Conservation (phyloP, 257 asterid species). For the Plantago ovata region DNA sequence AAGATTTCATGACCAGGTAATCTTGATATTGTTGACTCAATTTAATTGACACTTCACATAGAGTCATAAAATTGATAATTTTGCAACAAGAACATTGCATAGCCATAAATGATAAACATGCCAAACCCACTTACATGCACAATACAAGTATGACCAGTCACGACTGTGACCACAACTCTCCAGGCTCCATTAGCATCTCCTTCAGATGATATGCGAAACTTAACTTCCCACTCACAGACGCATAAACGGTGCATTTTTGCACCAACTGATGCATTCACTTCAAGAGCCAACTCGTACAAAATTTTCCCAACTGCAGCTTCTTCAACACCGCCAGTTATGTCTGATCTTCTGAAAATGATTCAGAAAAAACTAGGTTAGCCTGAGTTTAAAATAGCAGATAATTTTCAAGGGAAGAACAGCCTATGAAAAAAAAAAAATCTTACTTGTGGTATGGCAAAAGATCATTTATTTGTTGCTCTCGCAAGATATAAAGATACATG, state of each 20-base stretch:
- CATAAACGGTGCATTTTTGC: constrained; percentile 93
- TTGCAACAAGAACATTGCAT: not conserved
- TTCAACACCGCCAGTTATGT: constrained; percentile 47
- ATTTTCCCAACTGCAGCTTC: constrained; percentile 66
- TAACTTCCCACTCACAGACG: constrained; percentile 92
- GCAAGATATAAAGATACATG: constrained; percentile 79
- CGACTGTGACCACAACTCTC: constrained; percentile 88
- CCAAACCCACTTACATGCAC: constrained; percentile 63
- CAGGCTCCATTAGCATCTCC: constrained; percentile 97
- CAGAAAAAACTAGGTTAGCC: constrained; percentile 15
- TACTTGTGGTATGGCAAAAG: constrained; percentile 79
- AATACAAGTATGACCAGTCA: constrained; percentile 92
- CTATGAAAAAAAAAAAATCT: constrained; percentile 25
- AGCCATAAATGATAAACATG: constrained; percentile 3
- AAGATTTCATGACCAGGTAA: no score
- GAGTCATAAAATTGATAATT: not conserved
- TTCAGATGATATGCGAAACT: constrained; percentile 85
- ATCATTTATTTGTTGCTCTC: constrained; percentile 86
- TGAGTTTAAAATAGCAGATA: constrained; percentile 4
- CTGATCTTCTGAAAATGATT: constrained; percentile 54
- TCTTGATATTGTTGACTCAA: not conserved
- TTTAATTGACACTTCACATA: not conserved
- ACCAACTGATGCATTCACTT: constrained; percentile 70
- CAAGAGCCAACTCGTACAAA: constrained; percentile 62
- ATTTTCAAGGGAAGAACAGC: not conserved